Percentiles rank a stretch among this genome's conserved stretches.
Conservation (phyloP, 78 protist genomes). For the Monocercomonoides exilis region DNA sequence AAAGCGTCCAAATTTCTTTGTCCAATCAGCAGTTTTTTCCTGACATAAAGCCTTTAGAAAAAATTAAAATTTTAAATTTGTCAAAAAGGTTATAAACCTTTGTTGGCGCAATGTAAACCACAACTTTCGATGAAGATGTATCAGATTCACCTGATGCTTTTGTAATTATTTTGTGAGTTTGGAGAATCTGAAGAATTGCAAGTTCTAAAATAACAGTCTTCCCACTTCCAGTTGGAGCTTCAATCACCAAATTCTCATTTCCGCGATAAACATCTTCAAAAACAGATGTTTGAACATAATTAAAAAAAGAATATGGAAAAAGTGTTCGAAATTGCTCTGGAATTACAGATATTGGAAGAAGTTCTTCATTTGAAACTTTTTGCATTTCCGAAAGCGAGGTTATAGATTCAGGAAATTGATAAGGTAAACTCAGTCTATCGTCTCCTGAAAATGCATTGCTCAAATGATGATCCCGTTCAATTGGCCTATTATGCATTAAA, state of each 20-base stretch:
- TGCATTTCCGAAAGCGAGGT: too few species aligned
- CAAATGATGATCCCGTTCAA: too few species aligned
- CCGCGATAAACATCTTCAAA: background rate
- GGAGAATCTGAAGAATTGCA: conserved; percentile 27
- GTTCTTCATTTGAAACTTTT: too few species aligned
- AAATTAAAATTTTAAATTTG: background rate
- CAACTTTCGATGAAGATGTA: background rate
- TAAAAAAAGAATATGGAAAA: conserved; percentile 26
- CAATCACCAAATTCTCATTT: conserved; percentile 21
- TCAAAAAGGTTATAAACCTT: background rate
- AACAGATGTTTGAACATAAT: background rate
- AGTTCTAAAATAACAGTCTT: conserved; percentile 55
- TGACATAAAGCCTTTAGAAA: conserved; percentile 32
- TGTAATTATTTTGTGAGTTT: background rate
- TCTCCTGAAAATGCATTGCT: too few species aligned
- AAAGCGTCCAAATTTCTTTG: conserved; percentile 21
- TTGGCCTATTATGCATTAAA: too few species aligned
- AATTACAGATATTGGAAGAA: too few species aligned
- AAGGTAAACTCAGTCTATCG: too few species aligned
- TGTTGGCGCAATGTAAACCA: conserved; percentile 56
- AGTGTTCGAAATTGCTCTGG: too few species aligned
- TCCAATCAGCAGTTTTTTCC: conserved; percentile 46
- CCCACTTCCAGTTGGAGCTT: conserved; percentile 61
- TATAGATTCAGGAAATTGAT: too few species aligned
- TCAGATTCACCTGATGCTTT: background rate